Percentiles rank a stretch among this genome's conserved stretches.
phyloP scores from a whole-genome alignment of 2,329 filamentous ascomycete genomes.

The Fusarium brevicatenulatum region DNA sequence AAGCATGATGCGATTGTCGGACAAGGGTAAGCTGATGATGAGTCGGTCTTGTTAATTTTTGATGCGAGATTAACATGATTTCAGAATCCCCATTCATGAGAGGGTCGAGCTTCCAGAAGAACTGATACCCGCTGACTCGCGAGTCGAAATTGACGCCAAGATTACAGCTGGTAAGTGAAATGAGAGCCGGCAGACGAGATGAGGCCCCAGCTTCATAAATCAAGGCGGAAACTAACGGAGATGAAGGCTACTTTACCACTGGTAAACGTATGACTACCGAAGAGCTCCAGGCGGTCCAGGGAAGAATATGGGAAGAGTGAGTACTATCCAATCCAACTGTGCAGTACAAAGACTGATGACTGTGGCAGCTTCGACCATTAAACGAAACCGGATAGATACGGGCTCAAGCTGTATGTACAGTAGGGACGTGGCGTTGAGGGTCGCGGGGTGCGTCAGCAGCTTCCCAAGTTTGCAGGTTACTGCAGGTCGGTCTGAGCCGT shows the following conservation, averaged over 20 bases:
- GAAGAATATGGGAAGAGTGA: constrained; percentile 89
- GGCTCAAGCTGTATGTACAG: background rate
- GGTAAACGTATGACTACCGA: constrained; percentile 90
- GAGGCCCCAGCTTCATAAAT: constrained; percentile 3
- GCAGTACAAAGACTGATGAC: constrained; percentile 33
- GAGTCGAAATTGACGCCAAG: constrained; percentile 99
- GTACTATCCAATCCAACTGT: constrained; percentile 29
- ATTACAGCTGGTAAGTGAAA: constrained; percentile 83
- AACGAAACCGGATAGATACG: constrained; percentile 23
- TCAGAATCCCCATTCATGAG: constrained; percentile 84
- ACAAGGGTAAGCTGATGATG: constrained; percentile 68
- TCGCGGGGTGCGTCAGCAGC: constrained; percentile 41
- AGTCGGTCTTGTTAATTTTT: background rate
- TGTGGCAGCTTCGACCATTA: constrained; percentile 55
- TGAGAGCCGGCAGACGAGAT: constrained; percentile 1
- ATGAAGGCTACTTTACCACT: constrained; percentile 78
- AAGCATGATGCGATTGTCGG: constrained; percentile 90
- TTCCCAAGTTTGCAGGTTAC: constrained; percentile 24
- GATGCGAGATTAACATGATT: constrained; percentile 22
- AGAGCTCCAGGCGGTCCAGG: constrained; percentile 86
- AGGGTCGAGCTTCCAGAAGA: constrained; percentile 92
- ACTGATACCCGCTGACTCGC: constrained; percentile 91
- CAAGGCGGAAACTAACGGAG: constrained; percentile 34
- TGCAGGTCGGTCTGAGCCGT: constrained; percentile 43
- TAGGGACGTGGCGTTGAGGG: constrained; percentile 16